Evolutionary conservation across 805 yeast species (phyloP).

Genomic region (Candida coleopterorum): DNA sequence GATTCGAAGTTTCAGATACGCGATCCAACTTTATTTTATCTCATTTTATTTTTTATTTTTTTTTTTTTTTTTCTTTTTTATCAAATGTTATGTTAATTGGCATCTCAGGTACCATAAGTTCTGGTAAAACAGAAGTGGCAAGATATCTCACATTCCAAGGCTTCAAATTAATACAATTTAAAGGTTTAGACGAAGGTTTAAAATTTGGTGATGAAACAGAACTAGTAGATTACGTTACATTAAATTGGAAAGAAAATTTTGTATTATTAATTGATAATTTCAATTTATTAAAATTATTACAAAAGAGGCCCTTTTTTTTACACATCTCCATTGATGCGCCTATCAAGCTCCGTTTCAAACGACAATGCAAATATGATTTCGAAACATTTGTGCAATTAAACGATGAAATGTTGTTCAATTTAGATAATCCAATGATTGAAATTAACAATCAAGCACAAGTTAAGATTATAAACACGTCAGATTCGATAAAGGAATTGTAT

Average conservation of each 20-base stretch:
- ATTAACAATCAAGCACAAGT: conserved; percentile 54
- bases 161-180: conserved; percentile 31
- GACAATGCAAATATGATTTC: conserved; percentile 20
- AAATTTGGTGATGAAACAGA: not conserved
- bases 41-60: too few relatives aligned
- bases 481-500: conserved; percentile 30
- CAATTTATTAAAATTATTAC: conserved; percentile 41
- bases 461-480: conserved; percentile 36
- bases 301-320: conserved; percentile 77
- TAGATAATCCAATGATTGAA: conserved; percentile 49
- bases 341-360: conserved; percentile 38
- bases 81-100: conserved; percentile 58
- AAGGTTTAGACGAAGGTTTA: not conserved
- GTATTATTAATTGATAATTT: conserved; percentile 49
- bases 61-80: too few relatives aligned
- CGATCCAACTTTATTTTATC: not conserved
- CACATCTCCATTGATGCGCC: conserved; percentile 81
- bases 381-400: conserved; percentile 34
- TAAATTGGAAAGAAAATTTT: conserved; percentile 57
- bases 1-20: not conserved
- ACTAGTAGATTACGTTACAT: conserved; percentile 58
- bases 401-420: conserved; percentile 35
- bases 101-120: conserved; percentile 61
- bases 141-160: conserved; percentile 53
- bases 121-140: conserved; percentile 66